These are phyloP conservation scores for Acacia acuminata DNA, from an alignment of 306 rosid species.

Conservation along the genomic window DNA sequence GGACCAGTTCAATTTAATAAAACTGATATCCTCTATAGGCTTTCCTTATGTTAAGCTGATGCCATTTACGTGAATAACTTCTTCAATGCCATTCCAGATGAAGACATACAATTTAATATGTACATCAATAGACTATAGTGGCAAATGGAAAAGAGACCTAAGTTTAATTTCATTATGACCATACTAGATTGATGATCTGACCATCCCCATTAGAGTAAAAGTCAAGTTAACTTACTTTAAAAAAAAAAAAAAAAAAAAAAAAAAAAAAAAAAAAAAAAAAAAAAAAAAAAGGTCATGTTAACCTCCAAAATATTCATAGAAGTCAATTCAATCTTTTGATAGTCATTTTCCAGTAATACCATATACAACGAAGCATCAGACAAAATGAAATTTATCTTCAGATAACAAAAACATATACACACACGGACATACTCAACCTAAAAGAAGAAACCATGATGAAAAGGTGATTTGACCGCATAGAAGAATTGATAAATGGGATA, in stretches of 20 bases:
- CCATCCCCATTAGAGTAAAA: background rate
- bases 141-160: background rate
- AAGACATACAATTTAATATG: background rate
- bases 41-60: background rate
- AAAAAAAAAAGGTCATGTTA: background rate
- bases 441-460: background rate
- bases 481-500: background rate
- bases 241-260: too few relatives aligned
- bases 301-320: background rate
- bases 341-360: background rate
- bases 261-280: too few relatives aligned
- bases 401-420: background rate
- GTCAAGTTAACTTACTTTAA: background rate
- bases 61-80: background rate
- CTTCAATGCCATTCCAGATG: background rate
- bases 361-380: background rate
- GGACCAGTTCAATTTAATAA: background rate
- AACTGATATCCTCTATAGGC: background rate
- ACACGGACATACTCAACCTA: background rate
- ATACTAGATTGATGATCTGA: background rate
- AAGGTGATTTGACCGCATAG: background rate
- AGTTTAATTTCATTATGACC: background rate
- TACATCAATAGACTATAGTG: background rate
- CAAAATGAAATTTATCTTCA: background rate
- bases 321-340: background rate